Evolutionary conservation across 192 early-diverging fungal genomes (phyloP).

Genomic region (Lunasporangiospora selenospora): DNA sequence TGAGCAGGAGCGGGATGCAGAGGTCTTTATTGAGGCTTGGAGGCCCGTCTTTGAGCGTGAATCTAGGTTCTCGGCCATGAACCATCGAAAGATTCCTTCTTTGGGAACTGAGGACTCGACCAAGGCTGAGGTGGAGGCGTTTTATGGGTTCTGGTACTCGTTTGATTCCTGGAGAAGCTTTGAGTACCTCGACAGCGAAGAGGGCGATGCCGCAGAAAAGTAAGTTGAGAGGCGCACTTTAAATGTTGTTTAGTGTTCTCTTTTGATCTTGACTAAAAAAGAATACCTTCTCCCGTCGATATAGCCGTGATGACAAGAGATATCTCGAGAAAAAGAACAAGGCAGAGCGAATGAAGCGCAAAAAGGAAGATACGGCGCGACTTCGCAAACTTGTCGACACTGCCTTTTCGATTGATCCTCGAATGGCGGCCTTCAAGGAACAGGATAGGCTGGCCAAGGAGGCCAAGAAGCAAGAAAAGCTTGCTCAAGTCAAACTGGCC

Average conservation of each 20-base stretch:
- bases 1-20: too few relatives aligned
- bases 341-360: constrained; percentile 70
- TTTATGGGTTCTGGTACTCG: constrained; percentile 79
- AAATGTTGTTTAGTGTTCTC: background rate
- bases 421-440: constrained; percentile 76
- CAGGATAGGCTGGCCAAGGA: constrained; percentile 71
- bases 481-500: constrained; percentile 54
- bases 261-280: background rate
- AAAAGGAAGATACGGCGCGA: constrained; percentile 85
- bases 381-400: constrained; percentile 58
- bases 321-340: constrained; percentile 81
- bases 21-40: constrained; percentile 51
- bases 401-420: constrained; percentile 75
- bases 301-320: constrained; percentile 78
- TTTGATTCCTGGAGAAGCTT: constrained; percentile 88
- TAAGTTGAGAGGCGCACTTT: constrained; percentile 37
- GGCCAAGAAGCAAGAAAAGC: constrained; percentile 68
- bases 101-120: constrained; percentile 65
- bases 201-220: constrained; percentile 73
- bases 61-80: constrained; percentile 45
- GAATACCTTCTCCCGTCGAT: background rate
- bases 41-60: constrained; percentile 74
- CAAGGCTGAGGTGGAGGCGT: constrained; percentile 73
- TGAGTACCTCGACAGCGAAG: constrained; percentile 85
- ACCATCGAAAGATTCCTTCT: constrained; percentile 56